Evolutionary conservation across 2,329 filamentous ascomycete genomes (phyloP).

Genomic region (Pseudofabraea citricarpa): DNA sequence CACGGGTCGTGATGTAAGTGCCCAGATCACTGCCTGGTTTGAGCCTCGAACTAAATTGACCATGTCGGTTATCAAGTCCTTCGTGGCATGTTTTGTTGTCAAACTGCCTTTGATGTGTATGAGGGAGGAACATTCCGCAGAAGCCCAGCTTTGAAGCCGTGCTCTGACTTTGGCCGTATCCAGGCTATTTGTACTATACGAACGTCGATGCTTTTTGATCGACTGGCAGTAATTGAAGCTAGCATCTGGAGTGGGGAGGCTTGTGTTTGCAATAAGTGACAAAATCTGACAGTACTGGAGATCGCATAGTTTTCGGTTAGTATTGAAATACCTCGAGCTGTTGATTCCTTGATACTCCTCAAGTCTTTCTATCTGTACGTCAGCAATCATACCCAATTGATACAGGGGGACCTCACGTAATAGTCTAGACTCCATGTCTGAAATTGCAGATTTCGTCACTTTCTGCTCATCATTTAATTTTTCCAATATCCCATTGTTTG

Average conservation of each 20-base stretch:
- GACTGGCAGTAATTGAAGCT: not conserved
- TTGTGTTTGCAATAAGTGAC: not conserved
- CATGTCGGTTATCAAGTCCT: not conserved
- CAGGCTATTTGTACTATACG: not conserved
- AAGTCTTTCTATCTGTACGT: too few relatives aligned
- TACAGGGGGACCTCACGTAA: too few relatives aligned
- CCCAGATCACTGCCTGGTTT: not conserved
- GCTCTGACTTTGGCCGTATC: not conserved
- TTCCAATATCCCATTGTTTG: too few relatives aligned
- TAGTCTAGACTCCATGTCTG: too few relatives aligned
- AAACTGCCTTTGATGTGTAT: not conserved
- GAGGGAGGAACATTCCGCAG: not conserved
- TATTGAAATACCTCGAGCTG: slow-evolving; percentile 12
- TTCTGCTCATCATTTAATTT: too few relatives aligned
- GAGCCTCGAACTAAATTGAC: not conserved
- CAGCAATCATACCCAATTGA: too few relatives aligned
- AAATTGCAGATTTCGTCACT: too few relatives aligned
- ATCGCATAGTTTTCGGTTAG: not conserved
- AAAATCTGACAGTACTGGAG: not conserved
- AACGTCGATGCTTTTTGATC: not conserved
- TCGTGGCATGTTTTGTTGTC: not conserved
- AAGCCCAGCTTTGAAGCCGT: not conserved
- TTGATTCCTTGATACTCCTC: too few relatives aligned
- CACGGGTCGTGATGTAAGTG: not conserved
- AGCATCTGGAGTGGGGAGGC: not conserved